phyloP scores from a whole-genome alignment of 805 yeast species.

The Kuraishia ogatae region DNA sequence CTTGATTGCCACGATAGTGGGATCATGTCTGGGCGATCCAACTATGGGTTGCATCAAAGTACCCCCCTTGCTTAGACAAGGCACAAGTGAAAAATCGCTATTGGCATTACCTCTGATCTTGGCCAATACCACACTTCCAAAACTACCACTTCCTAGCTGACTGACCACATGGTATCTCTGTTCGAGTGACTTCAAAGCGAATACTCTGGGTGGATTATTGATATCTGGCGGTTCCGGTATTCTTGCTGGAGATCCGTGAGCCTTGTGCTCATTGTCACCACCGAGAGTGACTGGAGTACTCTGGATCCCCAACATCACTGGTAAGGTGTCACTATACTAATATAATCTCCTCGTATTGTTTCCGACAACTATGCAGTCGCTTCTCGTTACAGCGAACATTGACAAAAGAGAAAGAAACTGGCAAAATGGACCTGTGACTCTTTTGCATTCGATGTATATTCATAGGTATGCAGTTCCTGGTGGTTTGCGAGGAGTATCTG shows the following conservation, averaged over 20 bases:
- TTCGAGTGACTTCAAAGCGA: conserved; percentile 34
- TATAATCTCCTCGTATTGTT: too few relatives aligned
- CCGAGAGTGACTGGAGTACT: not conserved
- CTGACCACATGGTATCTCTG: conserved; percentile 41
- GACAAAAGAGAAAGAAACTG: too few relatives aligned
- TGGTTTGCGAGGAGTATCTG: too few relatives aligned
- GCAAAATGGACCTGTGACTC: too few relatives aligned
- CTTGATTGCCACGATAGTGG: conserved; percentile 63
- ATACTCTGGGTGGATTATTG: not conserved
- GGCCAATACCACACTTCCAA: conserved; percentile 64
- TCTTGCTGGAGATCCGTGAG: not conserved
- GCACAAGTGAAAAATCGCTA: conserved; percentile 11
- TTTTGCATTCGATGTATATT: too few relatives aligned
- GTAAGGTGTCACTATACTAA: too few relatives aligned
- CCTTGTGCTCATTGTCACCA: not conserved
- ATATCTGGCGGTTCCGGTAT: not conserved
- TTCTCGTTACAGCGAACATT: too few relatives aligned
- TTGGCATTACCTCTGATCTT: conserved; percentile 26
- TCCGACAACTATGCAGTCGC: too few relatives aligned
- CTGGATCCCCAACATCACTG: not conserved
- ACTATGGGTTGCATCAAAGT: conserved; percentile 43
- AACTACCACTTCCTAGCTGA: conserved; percentile 64
- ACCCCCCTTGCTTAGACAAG: conserved; percentile 14
- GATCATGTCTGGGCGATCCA: conserved; percentile 9
- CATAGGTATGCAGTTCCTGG: too few relatives aligned